Evolutionary conservation across 2,329 filamentous ascomycete genomes (phyloP).

Genomic region (Aspergillus brasiliensis): DNA sequence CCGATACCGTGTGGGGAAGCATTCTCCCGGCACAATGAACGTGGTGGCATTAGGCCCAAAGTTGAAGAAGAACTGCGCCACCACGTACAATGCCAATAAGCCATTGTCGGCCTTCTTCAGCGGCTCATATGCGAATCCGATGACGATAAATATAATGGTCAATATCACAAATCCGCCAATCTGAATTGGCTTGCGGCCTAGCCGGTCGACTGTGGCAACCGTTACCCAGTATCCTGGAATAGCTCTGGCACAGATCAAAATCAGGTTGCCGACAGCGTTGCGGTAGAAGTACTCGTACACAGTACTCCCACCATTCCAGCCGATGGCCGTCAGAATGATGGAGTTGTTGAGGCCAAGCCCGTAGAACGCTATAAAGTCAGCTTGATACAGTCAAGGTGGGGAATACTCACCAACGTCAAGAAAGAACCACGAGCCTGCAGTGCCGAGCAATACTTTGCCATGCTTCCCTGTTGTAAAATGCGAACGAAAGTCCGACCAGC

Average conservation of each 20-base stretch:
- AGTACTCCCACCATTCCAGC: constrained; percentile 64
- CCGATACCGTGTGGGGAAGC: constrained; percentile 66
- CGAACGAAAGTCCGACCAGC: constrained; percentile 68
- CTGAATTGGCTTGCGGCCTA: constrained; percentile 78
- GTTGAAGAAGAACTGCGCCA: constrained; percentile 63
- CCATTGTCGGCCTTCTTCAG: constrained; percentile 42
- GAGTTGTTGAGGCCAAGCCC: constrained; percentile 76
- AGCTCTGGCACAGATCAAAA: constrained; percentile 75
- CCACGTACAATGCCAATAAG: constrained; percentile 63
- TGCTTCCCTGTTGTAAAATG: constrained; percentile 75
- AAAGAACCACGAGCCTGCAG: constrained; percentile 82
- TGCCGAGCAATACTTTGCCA: constrained; percentile 72
- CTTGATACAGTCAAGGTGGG: constrained; percentile 37
- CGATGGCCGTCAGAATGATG: constrained; percentile 70
- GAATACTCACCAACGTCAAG: constrained; percentile 60
- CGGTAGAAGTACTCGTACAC: constrained; percentile 73
- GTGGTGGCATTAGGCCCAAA: constrained; percentile 62
- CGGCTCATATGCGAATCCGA: constrained; percentile 60
- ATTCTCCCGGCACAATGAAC: constrained; percentile 65
- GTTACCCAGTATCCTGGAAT: constrained; percentile 84
- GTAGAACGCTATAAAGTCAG: constrained; percentile 56
- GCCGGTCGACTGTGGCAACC: constrained; percentile 70
- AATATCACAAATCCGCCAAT: constrained; percentile 63
- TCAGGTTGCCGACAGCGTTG: constrained; percentile 76
- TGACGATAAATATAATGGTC: constrained; percentile 62